These are phyloP conservation scores for Zea luxurians DNA, from an alignment of 176 grass and related monocot genomes.

Conservation along the genomic window DNA sequence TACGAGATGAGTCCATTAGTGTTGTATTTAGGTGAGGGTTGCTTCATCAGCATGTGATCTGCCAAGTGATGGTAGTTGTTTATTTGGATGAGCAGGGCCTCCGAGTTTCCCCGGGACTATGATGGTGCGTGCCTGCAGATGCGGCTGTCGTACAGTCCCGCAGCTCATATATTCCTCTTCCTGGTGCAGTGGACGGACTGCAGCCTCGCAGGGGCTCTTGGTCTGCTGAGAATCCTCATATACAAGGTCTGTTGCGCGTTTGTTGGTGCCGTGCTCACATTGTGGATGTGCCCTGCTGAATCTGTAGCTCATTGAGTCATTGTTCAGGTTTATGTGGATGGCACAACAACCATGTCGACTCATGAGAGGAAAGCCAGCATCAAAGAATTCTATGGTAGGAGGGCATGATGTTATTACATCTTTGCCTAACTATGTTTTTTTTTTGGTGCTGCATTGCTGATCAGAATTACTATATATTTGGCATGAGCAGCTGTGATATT, in stretches of 20 bases:
- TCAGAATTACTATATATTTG: background rate
- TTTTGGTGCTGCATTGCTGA: conserved; percentile 7
- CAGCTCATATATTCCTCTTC: conserved; percentile 79
- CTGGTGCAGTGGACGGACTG: conserved; percentile 79
- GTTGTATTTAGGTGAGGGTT: background rate
- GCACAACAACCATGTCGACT: conserved; percentile 77
- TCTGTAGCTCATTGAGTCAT: conserved; percentile 13
- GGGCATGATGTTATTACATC: conserved; percentile 19
- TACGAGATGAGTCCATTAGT: conserved; percentile 3
- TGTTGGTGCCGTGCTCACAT: background rate
- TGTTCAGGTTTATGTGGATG: conserved; percentile 88
- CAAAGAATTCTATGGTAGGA: conserved; percentile 88
- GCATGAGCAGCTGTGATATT: conserved; percentile 73
- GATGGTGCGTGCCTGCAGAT: conserved; percentile 88
- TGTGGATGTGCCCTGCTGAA: background rate
- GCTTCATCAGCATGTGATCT: conserved; percentile 32
- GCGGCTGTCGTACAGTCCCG: conserved; percentile 68
- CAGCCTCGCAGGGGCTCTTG: conserved; percentile 70
- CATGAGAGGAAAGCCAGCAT: conserved; percentile 88
- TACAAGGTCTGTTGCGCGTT: conserved; percentile 54
- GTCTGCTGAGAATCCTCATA: conserved; percentile 72
- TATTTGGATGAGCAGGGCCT: conserved; percentile 53
- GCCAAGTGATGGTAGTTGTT: conserved; percentile 8
- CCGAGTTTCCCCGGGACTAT: conserved; percentile 70
- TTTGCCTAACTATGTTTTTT: background rate